Evolutionary conservation across 2,329 filamentous ascomycete species (phyloP).

Genomic region (Calonectria pseudoreteaudii): DNA sequence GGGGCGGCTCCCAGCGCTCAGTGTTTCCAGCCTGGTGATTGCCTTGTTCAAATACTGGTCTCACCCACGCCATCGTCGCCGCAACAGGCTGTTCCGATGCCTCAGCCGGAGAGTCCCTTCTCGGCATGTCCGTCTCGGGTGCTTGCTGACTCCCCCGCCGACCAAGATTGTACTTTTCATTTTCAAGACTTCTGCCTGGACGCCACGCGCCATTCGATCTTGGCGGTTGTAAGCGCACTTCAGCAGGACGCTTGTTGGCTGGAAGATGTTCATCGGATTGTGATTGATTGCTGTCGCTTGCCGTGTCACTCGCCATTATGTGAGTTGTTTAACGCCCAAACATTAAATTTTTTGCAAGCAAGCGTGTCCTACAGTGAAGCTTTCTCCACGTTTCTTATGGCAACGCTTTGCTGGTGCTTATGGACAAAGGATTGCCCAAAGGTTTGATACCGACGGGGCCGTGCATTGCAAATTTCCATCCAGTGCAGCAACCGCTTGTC

Average conservation of each 20-base stretch:
- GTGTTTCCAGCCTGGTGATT: neutral
- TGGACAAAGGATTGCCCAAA: neutral
- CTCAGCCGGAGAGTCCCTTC: neutral
- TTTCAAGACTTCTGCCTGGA: constrained; percentile 33
- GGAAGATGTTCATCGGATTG: neutral
- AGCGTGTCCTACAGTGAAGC: neutral
- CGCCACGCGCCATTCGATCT: constrained; percentile 22
- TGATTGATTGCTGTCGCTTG: neutral
- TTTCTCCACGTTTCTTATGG: neutral
- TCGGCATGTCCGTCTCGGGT: neutral
- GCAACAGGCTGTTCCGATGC: neutral
- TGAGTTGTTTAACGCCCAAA: neutral
- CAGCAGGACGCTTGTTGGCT: neutral
- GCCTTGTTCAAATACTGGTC: neutral
- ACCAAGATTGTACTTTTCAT: constrained; percentile 34
- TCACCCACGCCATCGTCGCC: neutral
- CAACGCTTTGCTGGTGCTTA: neutral
- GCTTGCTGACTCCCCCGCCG: constrained; percentile 16
- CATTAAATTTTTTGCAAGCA: neutral
- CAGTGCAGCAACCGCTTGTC: neutral
- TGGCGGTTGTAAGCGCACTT: neutral
- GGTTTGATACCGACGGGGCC: neutral
- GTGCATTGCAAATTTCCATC: neutral
- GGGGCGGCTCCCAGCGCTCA: constrained; percentile 36
- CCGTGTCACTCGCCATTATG: neutral